These are phyloP conservation scores for Kodamaea hsintzibuensis DNA, from an alignment of 805 yeast species.

Conservation along the genomic window DNA sequence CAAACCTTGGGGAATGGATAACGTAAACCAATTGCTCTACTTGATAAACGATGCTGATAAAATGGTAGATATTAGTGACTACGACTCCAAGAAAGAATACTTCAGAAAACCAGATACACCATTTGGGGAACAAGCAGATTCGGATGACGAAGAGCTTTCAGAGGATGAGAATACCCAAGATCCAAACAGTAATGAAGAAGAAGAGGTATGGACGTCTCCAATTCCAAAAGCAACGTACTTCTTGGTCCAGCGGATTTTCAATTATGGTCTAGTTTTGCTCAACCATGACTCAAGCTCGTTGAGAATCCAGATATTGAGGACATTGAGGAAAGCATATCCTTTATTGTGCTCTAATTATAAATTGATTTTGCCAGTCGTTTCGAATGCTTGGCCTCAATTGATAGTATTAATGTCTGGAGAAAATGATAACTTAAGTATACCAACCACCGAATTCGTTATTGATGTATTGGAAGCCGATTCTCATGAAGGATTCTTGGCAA, in stretches of 20 bases:
- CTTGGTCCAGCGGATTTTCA: constrained; percentile 59
- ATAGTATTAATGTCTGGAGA: constrained; percentile 22
- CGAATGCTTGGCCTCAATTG: constrained; percentile 36
- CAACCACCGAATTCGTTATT: constrained; percentile 30
- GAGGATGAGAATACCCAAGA: constrained; percentile 11
- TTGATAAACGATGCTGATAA: constrained; percentile 41
- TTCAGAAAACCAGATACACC: constrained; percentile 41
- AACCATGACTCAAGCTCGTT: constrained; percentile 65
- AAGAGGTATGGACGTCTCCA: constrained; percentile 60
- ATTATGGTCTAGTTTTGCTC: constrained; percentile 67
- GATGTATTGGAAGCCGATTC: constrained; percentile 30
- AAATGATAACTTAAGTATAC: constrained; percentile 21
- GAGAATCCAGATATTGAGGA: constrained; percentile 54
- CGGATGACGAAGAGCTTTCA: constrained; percentile 34
- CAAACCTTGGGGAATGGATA: constrained; percentile 63
- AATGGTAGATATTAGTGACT: constrained; percentile 24
- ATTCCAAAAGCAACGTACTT: constrained; percentile 62
- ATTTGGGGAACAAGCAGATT: constrained; percentile 29
- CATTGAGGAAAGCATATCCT: constrained; percentile 36
- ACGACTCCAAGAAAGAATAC: constrained; percentile 40
- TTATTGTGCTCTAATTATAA: constrained; percentile 32
- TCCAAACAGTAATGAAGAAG: constrained; percentile 6
- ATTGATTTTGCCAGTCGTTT: constrained; percentile 32
- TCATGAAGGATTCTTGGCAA: constrained; percentile 47
- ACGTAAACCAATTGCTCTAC: constrained; percentile 43